Evolutionary conservation across 345 rosid species (phyloP), one percentile per base, ranked within the genome.

Genomic region (Eutrema heterophyllum): DNA sequence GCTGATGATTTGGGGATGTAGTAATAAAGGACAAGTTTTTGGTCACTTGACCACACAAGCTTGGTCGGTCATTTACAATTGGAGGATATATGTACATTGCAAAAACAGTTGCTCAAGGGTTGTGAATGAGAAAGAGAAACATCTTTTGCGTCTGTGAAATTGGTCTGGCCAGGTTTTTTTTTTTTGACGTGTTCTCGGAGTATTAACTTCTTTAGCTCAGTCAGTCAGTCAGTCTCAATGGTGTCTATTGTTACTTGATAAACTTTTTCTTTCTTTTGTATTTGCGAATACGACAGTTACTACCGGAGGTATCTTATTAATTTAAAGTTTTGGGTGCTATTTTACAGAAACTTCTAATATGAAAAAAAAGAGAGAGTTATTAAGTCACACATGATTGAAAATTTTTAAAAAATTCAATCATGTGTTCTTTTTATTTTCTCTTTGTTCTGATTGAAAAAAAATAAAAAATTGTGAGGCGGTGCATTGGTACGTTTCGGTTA

Each of bases 1-100:
- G 96, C 97, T 50, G 98, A 88, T 84, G 97, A 96, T 81, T 80
- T 96, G 83, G 96, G 90, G 68, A 72, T 90, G 72, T 88, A 85
- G 49, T 62, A 6, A n/a, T 4, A 32, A 59, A 18, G 33, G 2
- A 39, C 13, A 46, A 13, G 68, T 75, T 75, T 33, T 14, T 0
- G 30, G 56, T 53, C 54, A 58, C 16, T 45, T 49, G 52, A 12
- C 51, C 11, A 65, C 5, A 72, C 66, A 49, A 38, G 45, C 35
- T 76, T 6, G 27, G 57, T 63, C 21, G 27, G 51, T 53, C 44
- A 63, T 64, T 70, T 59, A 63, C 64, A 52, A 8, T 32, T 68
- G 79, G 61, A 60, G 69, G 43, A 76, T 45, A 53, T 69, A 69
- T 69, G 79, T 76, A 69, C 70, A 69, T 76, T 76, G 70, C 75